Evolutionary conservation across 2,329 filamentous ascomycete genomes (phyloP).

Genomic region (Xylariaceae sp.): DNA sequence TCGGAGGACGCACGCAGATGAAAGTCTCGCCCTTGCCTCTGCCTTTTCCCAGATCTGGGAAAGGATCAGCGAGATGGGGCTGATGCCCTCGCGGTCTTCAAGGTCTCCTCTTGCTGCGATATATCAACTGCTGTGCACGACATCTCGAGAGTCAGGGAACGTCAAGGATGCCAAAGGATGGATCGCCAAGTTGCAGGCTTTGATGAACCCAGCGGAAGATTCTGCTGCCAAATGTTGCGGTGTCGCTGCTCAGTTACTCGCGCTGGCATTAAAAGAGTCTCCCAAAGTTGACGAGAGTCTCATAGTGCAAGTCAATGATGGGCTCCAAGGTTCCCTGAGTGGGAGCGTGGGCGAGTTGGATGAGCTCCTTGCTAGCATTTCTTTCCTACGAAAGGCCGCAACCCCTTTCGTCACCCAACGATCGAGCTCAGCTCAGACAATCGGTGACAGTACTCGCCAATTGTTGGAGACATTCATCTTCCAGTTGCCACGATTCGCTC

Average conservation of each 20-base stretch:
- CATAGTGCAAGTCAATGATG: conserved; percentile 41
- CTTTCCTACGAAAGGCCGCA: conserved; percentile 45
- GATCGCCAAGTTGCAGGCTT: conserved; percentile 38
- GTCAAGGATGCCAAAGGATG: conserved; percentile 47
- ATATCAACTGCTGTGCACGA: conserved; percentile 45
- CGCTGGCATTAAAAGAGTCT: conserved; percentile 43
- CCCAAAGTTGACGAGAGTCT: conserved; percentile 33
- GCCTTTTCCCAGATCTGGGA: conserved; percentile 30
- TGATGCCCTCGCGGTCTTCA: conserved; percentile 28
- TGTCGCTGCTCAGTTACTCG: conserved; percentile 46
- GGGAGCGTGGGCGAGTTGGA: conserved; percentile 54
- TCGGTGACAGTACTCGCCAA: conserved; percentile 12
- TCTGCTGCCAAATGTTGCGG: conserved; percentile 44
- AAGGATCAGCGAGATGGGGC: conserved; percentile 28
- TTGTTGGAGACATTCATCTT: conserved; percentile 50
- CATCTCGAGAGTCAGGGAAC: conserved; percentile 37
- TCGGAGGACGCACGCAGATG: conserved; percentile 36
- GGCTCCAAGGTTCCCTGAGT: conserved; percentile 51
- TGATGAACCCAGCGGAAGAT: conserved; percentile 31
- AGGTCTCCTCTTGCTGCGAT: conserved; percentile 38
- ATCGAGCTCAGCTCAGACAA: conserved; percentile 3
- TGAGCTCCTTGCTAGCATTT: conserved; percentile 51
- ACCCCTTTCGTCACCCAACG: conserved; percentile 37
- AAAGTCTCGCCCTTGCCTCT: conserved; percentile 32
- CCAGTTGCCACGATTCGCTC: conserved; percentile 51